Evolutionary conservation across 495 filamentous ascomycete genomes (phyloP).

Genomic region (Cercophora samala): DNA sequence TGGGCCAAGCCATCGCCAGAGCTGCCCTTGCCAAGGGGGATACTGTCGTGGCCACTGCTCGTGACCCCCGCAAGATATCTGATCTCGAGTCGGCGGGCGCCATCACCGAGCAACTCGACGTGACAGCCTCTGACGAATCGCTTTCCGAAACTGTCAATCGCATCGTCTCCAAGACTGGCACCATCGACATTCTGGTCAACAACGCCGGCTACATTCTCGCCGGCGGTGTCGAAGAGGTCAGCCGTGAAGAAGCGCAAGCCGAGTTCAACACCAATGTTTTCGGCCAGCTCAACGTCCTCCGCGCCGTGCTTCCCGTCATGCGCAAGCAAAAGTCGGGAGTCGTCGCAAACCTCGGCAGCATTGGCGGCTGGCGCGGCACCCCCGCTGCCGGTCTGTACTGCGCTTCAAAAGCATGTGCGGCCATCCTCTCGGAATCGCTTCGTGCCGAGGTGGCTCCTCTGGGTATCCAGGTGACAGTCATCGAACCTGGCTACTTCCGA

Average conservation of each 20-base stretch:
- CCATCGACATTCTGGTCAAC: slow-evolving; percentile 50
- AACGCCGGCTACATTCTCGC: slow-evolving; percentile 47
- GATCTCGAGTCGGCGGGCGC: slow-evolving; percentile 35
- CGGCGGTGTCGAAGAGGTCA: slow-evolving; percentile 44
- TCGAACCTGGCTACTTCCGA: slow-evolving; percentile 36
- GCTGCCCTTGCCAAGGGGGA: slow-evolving; percentile 44
- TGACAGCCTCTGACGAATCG: slow-evolving; percentile 36
- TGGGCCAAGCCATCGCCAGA: slow-evolving; percentile 46
- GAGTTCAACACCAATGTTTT: slow-evolving; percentile 49
- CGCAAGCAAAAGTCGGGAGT: slow-evolving; percentile 42
- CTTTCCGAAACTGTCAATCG: slow-evolving; percentile 28
- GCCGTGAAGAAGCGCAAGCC: slow-evolving; percentile 6
- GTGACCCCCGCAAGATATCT: slow-evolving; percentile 29
- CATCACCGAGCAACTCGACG: slow-evolving; percentile 39
- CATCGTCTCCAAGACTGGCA: slow-evolving; percentile 6
- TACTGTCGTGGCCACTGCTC: slow-evolving; percentile 44
- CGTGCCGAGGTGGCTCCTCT: slow-evolving; percentile 42
- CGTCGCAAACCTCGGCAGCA: slow-evolving; percentile 49
- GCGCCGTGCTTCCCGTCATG: slow-evolving; percentile 49
- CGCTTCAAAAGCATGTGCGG: slow-evolving; percentile 43
- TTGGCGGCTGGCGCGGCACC: slow-evolving; percentile 47
- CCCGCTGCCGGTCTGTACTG: slow-evolving; percentile 43
- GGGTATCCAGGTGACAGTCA: slow-evolving; percentile 34
- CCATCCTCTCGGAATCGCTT: slow-evolving; percentile 36
- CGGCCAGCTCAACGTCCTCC: slow-evolving; percentile 41